A percentile compares a stretch with the other conserved stretches of the same genome.
Evolutionary conservation across 176 grass and related monocot species (phyloP).

Genomic region (Aegilops longissima): DNA sequence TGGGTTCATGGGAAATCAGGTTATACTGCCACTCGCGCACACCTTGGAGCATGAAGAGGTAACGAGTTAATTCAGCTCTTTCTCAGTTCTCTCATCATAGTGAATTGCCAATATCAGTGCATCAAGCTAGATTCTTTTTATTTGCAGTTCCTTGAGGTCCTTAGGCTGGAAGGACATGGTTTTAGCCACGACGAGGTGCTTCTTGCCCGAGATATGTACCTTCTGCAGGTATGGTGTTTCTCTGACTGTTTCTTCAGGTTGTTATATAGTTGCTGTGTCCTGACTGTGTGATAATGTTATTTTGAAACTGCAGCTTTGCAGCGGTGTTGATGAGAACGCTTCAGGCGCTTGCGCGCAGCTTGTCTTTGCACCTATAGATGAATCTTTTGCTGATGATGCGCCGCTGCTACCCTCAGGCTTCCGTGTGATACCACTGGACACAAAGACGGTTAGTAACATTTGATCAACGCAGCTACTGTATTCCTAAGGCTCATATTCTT

Average conservation of each 20-base stretch:
- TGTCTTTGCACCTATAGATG: slow-evolving; percentile 95
- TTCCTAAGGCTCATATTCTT: background rate
- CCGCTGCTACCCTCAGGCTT: slow-evolving; percentile 89
- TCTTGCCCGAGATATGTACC: slow-evolving; percentile 75
- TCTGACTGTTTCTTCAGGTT: background rate
- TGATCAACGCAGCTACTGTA: background rate
- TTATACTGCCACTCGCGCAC: slow-evolving; percentile 79
- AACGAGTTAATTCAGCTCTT: background rate
- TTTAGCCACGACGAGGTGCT: slow-evolving; percentile 79
- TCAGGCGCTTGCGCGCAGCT: slow-evolving; percentile 78
- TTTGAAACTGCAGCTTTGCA: slow-evolving; percentile 63
- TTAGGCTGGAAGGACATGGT: slow-evolving; percentile 84
- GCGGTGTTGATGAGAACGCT: slow-evolving; percentile 80
- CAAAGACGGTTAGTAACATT: slow-evolving; percentile 55
- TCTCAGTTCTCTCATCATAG: background rate
- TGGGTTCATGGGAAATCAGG: slow-evolving; percentile 77
- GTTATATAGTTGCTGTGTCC: background rate
- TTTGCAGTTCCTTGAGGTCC: slow-evolving; percentile 84
- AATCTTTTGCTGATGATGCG: slow-evolving; percentile 90
- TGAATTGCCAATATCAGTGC: background rate
- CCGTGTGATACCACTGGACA: slow-evolving; percentile 80
- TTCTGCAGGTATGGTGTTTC: slow-evolving; percentile 66
- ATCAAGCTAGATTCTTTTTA: background rate
- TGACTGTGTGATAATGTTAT: background rate
- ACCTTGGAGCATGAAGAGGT: slow-evolving; percentile 96